These are phyloP conservation scores for Coccomyxa sp. DNA, from an alignment of 139 green algal species.

Conservation along the genomic window DNA sequence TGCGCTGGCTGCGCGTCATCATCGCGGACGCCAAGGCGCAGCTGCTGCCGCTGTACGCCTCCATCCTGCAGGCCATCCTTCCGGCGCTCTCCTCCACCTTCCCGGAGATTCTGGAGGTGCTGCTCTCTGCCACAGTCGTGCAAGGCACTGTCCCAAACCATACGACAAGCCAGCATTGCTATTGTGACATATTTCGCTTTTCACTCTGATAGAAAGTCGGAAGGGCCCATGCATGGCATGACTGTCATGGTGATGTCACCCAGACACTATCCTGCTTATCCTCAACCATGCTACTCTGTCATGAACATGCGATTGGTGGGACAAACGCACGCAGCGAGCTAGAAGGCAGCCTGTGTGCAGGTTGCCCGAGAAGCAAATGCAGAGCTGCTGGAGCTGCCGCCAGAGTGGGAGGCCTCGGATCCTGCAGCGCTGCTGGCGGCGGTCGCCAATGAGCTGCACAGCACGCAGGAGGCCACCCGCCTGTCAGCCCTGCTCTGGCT, in stretches of 20 bases:
- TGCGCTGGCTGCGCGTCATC: slow-evolving; percentile 79
- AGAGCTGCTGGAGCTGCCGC: slow-evolving; percentile 26
- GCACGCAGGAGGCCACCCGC: slow-evolving; percentile 55
- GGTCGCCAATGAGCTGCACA: slow-evolving; percentile 48
- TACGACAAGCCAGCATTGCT: no score
- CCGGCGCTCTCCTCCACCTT: slow-evolving; percentile 67
- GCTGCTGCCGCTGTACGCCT: slow-evolving; percentile 67
- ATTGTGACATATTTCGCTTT: no score
- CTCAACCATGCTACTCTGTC: no score
- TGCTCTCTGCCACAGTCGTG: no score
- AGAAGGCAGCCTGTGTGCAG: slow-evolving; percentile 17
- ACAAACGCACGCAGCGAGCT: no score
- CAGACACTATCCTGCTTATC: no score
- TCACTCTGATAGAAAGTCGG: no score
- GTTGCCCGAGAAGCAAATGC: slow-evolving; percentile 31
- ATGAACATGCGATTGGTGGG: no score
- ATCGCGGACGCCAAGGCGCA: slow-evolving; percentile 50
- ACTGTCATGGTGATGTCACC: no score
- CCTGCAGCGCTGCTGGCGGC: slow-evolving; percentile 45
- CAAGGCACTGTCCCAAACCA: no score
- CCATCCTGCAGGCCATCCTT: slow-evolving; percentile 77
- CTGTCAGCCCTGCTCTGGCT: slow-evolving; percentile 84
- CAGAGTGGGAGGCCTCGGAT: slow-evolving; percentile 25
- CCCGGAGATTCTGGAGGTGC: slow-evolving; percentile 44
- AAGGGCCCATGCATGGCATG: no score